phyloP scores from a whole-genome alignment of 2,329 filamentous ascomycete genomes.

The Drechslera avenae region DNA sequence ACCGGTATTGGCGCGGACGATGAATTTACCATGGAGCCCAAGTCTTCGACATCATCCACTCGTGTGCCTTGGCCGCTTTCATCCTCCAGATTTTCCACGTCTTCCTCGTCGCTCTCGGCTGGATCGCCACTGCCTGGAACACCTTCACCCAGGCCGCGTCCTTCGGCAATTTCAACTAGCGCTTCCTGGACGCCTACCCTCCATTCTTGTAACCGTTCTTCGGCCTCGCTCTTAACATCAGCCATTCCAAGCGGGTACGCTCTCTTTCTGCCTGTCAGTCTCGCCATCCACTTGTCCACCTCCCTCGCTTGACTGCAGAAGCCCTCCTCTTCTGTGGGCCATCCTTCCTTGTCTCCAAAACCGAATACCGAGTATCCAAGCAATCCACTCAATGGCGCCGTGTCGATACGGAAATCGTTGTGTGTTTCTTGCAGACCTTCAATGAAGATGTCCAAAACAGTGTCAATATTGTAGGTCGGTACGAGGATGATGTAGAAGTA shows the following conservation, averaged over 20 bases:
- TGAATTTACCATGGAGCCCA: conserved; percentile 67
- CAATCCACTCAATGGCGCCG: conserved; percentile 74
- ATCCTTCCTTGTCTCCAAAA: conserved; percentile 87
- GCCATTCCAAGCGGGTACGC: conserved; percentile 89
- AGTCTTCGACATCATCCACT: conserved; percentile 83
- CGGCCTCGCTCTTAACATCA: conserved; percentile 77
- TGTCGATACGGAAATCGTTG: conserved; percentile 95
- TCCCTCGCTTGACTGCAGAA: conserved; percentile 93
- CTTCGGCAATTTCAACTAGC: conserved; percentile 62
- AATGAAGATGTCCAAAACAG: conserved; percentile 84
- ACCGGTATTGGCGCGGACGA: conserved; percentile 66
- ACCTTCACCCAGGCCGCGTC: conserved; percentile 65
- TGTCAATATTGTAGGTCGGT: conserved; percentile 95
- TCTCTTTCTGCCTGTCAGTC: conserved; percentile 81
- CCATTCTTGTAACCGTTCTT: conserved; percentile 76
- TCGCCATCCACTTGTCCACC: conserved; percentile 96
- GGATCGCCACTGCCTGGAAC: conserved; percentile 82
- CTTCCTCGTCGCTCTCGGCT: conserved; percentile 80
- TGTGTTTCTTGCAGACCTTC: conserved; percentile 90
- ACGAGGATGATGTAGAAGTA: conserved; percentile 84
- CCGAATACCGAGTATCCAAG: conserved; percentile 93
- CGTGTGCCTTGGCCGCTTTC: conserved; percentile 44
- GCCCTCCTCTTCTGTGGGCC: conserved; percentile 87
- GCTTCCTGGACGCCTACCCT: conserved; percentile 72
- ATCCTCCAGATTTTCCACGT: conserved; percentile 59